Percentiles rank a stretch among this genome's conserved stretches.
phyloP scores from a whole-genome alignment of 441 rosid genomes.

The Brassica balearica region DNA sequence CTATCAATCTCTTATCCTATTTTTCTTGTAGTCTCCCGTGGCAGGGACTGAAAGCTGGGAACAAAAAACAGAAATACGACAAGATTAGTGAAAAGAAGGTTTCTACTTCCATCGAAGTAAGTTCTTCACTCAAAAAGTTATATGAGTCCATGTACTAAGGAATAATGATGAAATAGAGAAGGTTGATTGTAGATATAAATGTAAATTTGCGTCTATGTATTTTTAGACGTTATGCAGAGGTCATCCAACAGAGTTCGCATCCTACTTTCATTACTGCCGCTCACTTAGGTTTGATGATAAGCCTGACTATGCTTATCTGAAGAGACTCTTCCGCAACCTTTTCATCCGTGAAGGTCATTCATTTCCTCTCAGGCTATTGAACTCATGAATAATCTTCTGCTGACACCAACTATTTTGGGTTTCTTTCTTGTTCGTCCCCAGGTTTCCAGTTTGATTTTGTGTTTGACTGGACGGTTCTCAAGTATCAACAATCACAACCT shows the following conservation, averaged over 20 bases:
- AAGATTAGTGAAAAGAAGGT: constrained; percentile 95
- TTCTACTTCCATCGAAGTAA: constrained; percentile 93
- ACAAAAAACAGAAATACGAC: constrained; percentile 94
- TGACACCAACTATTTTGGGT: not conserved
- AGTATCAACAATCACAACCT: constrained; percentile 87
- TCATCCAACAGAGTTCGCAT: constrained; percentile 92
- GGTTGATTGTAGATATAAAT: constrained; percentile 11
- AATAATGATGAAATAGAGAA: constrained; percentile 17
- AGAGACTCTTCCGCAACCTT: constrained; percentile 89
- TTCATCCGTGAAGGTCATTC: constrained; percentile 88
- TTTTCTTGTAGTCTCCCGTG: constrained; percentile 76
- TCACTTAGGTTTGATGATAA: constrained; percentile 91
- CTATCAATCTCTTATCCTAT: constrained; percentile 32
- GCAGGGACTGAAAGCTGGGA: constrained; percentile 97
- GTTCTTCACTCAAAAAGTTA: constrained; percentile 7
- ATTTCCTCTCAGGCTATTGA: constrained; percentile 15
- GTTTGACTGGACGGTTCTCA: constrained; percentile 92
- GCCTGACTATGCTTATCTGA: constrained; percentile 90
- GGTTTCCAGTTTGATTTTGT: constrained; percentile 96
- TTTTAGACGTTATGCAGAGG: constrained; percentile 83
- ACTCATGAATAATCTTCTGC: constrained; percentile 11
- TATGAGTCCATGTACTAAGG: not conserved
- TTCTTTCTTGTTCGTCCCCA: constrained; percentile 41
- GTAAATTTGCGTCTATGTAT: constrained; percentile 22
- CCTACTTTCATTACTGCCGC: constrained; percentile 92